Base-by-base conservation (phyloP, 208 protist species). In the Wallacemonas collosoma region DNA sequence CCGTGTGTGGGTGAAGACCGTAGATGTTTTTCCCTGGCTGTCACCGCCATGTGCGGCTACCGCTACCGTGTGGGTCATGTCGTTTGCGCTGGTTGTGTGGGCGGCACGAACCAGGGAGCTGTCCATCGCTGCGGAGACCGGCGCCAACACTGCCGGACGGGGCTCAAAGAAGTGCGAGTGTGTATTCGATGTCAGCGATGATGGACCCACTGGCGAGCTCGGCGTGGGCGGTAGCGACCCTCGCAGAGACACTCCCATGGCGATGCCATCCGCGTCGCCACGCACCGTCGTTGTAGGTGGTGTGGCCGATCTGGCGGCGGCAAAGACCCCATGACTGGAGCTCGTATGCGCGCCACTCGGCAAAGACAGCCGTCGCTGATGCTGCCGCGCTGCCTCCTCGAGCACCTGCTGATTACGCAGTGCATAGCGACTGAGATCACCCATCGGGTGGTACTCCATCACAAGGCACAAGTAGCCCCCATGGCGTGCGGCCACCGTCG, bases 401-500 rank as follows among this genome's bases (percentile, higher is more conserved):
- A 76, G 72, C 15, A 71, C 68, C 43, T 76, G 57, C 71, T 85
- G 77, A 26, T 68, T 68, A 14, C 76, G 85, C 55, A 91, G 72
- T 2, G 79, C 81, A 66, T 95, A 95, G 48, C 79, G 83, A 63
- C 82, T 87, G 2, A 96, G 76, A 71, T 96, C 91, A 2, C 91
- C 91, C 79, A 89, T 81, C 9, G 85, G 76, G 72, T 96, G 88
- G 71, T 92, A 91, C 65, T 91, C 85, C 83, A 94, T 90, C 3
- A 96, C 87, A 43, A 96, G 81, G 53, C 87, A 93, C 39, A 96
- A 67, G 60, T 93, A 94, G 0, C 91, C 80, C 40, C 69, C 85
- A 67, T 81, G 78, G 3, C 68, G 53, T 4, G 69, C 78, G 55
- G 41, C 79, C 61, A 6, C 50, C 41, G 47, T 77, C 43, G 36